A percentile compares a stretch with the other conserved stretches of the same genome.
Conservation (phyloP, 176 grass and related monocot genomes). For the Oryza punctata region DNA sequence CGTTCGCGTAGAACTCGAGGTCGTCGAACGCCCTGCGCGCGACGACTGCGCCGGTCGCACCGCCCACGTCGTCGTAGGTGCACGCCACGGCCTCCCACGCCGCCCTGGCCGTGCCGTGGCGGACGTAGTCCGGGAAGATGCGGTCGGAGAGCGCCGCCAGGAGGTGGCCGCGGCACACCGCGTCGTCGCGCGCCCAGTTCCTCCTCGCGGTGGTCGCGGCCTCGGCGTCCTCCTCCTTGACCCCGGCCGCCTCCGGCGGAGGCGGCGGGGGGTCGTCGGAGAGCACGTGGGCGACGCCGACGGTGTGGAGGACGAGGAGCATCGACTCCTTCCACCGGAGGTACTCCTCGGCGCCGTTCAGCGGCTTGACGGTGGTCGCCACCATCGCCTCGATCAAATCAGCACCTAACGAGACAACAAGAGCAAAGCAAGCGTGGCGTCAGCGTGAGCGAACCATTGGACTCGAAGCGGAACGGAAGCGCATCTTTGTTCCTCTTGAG, state of each 20-base stretch:
- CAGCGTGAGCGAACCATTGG: too few species aligned
- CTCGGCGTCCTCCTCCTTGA: background rate
- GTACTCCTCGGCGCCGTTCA: conserved; percentile 26
- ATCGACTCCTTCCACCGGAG: conserved; percentile 43
- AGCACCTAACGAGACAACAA: too few species aligned
- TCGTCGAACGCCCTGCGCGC: too few species aligned
- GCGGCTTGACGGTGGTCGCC: background rate
- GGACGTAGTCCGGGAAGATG: background rate
- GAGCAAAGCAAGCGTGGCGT: too few species aligned
- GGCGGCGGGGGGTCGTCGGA: background rate
- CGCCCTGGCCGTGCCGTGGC: background rate
- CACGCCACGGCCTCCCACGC: background rate
- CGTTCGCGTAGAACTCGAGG: too few species aligned
- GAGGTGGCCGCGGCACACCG: conserved; percentile 16
- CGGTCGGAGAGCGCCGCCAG: background rate
- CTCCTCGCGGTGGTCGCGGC: too few species aligned
- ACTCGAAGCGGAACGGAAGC: too few species aligned
- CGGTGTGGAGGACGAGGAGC: conserved; percentile 40
- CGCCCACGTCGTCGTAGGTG: background rate
- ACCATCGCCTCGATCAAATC: too few species aligned
- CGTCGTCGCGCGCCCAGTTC: background rate
- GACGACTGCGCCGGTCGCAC: too few species aligned
- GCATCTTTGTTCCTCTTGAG: too few species aligned
- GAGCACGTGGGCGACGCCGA: conserved; percentile 25
- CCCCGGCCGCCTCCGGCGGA: background rate